Evolutionary conservation across 805 yeast genomes (phyloP).

Genomic region (Novakomyces olei): DNA sequence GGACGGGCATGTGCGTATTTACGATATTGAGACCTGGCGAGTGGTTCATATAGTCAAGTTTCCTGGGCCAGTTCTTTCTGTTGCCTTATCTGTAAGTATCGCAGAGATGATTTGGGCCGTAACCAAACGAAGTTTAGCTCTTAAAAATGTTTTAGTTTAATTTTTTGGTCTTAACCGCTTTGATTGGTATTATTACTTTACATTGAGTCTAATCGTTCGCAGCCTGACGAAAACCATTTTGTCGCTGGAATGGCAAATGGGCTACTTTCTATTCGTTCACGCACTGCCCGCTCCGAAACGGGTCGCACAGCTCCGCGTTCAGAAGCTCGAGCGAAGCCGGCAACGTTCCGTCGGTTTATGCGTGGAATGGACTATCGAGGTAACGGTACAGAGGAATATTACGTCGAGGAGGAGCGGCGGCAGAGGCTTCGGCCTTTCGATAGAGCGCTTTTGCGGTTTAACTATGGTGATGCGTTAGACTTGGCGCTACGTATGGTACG

Average conservation of each 20-base stretch:
- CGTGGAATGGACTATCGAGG: slow-evolving; percentile 73
- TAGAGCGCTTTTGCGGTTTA: slow-evolving; percentile 60
- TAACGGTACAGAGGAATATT: slow-evolving; percentile 35
- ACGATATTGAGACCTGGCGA: slow-evolving; percentile 54
- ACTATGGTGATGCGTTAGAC: slow-evolving; percentile 85
- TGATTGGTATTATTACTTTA: background rate
- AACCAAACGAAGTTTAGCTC: slow-evolving; percentile 81
- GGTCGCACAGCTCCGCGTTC: background rate
- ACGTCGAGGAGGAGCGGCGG: slow-evolving; percentile 30
- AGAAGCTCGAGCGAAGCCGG: slow-evolving; percentile 29
- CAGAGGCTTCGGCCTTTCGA: slow-evolving; percentile 60
- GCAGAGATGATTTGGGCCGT: too few relatives aligned
- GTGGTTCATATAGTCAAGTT: slow-evolving; percentile 92
- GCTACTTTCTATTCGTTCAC: slow-evolving; percentile 65
- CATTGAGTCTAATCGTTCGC: slow-evolving; percentile 28
- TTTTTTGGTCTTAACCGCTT: background rate
- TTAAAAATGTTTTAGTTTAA: slow-evolving; percentile 22
- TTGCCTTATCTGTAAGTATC: slow-evolving; percentile 3
- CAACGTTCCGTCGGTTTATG: slow-evolving; percentile 50
- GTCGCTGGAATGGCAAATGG: slow-evolving; percentile 88
- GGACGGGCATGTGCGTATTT: slow-evolving; percentile 93
- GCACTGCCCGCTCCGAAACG: slow-evolving; percentile 14
- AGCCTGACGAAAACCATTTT: slow-evolving; percentile 70
- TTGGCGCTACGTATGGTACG: slow-evolving; percentile 57
- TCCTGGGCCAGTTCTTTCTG: slow-evolving; percentile 2